Percentiles rank a stretch among this genome's conserved stretches.
Conservation (phyloP, 805 yeast species). For the Yarrowia bubula region DNA sequence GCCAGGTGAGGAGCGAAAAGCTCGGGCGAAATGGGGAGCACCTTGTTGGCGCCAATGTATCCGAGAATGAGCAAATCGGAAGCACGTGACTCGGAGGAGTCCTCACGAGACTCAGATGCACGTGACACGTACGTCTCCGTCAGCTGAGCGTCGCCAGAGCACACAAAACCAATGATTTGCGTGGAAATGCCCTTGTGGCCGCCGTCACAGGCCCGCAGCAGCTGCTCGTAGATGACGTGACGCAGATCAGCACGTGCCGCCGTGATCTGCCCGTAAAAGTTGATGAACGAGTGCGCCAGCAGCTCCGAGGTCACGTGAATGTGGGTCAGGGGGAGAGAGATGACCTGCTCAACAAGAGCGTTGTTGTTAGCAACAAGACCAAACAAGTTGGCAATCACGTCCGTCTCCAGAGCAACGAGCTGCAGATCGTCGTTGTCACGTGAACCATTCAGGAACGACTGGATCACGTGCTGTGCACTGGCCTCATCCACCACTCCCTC, state of each 20-base stretch:
- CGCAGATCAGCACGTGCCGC: background rate
- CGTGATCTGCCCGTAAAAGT: conserved; percentile 16
- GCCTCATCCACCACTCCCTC: conserved; percentile 2
- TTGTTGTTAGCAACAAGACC: background rate
- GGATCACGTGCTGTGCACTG: conserved; percentile 2
- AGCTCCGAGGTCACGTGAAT: conserved; percentile 16
- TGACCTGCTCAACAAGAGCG: background rate
- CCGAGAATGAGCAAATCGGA: conserved; percentile 48
- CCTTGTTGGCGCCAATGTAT: conserved; percentile 44
- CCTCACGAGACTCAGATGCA: background rate
- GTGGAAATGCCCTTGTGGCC: conserved; percentile 21
- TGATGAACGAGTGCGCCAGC: conserved; percentile 10
- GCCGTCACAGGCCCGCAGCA: background rate
- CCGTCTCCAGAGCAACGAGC: conserved; percentile 17
- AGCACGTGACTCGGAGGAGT: background rate
- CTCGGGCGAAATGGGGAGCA: conserved; percentile 40
- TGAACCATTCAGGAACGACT: background rate
- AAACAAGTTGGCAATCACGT: conserved; percentile 11
- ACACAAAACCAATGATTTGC: conserved; percentile 7
- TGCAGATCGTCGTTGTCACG: conserved; percentile 2
- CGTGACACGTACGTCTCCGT: background rate
- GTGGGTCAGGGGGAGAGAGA: background rate
- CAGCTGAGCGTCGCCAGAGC: conserved; percentile 6
- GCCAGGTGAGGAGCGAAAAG: conserved; percentile 42
- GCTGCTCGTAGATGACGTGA: conserved; percentile 13